Evolutionary conservation across 768 basidiomycete species (phyloP).

Genomic region (Naganishia kalamii): DNA sequence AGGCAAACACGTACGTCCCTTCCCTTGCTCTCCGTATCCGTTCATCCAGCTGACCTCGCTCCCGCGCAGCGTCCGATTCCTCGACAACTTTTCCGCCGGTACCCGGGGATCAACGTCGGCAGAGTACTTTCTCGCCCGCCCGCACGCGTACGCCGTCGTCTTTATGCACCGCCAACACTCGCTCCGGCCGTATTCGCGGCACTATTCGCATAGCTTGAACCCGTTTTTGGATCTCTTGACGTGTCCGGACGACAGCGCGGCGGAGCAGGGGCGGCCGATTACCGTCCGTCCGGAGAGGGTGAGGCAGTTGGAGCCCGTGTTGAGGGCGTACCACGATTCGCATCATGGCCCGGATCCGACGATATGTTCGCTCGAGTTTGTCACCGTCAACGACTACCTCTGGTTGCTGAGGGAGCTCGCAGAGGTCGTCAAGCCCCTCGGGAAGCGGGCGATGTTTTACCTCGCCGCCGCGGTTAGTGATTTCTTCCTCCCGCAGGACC

Average conservation of each 20-base stretch:
- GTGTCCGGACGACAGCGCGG: slow-evolving; percentile 46
- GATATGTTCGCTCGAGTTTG: slow-evolving; percentile 79
- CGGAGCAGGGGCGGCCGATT: background rate
- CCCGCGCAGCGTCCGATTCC: slow-evolving; percentile 77
- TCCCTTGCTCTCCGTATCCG: slow-evolving; percentile 20
- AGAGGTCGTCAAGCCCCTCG: slow-evolving; percentile 63
- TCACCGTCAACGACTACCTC: slow-evolving; percentile 92
- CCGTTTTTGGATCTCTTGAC: slow-evolving; percentile 94
- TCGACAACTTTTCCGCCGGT: slow-evolving; percentile 98
- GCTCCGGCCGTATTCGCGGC: slow-evolving; percentile 90
- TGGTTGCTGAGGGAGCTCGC: slow-evolving; percentile 80
- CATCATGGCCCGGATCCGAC: slow-evolving; percentile 57
- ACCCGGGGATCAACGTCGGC: slow-evolving; percentile 96
- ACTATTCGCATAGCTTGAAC: slow-evolving; percentile 96
- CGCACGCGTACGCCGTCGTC: slow-evolving; percentile 81
- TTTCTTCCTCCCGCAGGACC: slow-evolving; percentile 88
- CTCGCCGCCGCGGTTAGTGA: slow-evolving; percentile 97
- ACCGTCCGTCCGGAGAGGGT: slow-evolving; percentile 39
- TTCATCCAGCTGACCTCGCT: slow-evolving; percentile 35
- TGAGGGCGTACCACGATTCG: slow-evolving; percentile 73
- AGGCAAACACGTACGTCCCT: slow-evolving; percentile 89
- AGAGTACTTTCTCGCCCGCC: slow-evolving; percentile 85
- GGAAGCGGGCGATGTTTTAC: slow-evolving; percentile 79
- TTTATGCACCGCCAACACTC: slow-evolving; percentile 99
- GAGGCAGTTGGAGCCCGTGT: slow-evolving; percentile 66